These are phyloP conservation scores for Coemansia biformis DNA, from an alignment of 192 early-diverging fungal genomes.

Conservation along the genomic window DNA sequence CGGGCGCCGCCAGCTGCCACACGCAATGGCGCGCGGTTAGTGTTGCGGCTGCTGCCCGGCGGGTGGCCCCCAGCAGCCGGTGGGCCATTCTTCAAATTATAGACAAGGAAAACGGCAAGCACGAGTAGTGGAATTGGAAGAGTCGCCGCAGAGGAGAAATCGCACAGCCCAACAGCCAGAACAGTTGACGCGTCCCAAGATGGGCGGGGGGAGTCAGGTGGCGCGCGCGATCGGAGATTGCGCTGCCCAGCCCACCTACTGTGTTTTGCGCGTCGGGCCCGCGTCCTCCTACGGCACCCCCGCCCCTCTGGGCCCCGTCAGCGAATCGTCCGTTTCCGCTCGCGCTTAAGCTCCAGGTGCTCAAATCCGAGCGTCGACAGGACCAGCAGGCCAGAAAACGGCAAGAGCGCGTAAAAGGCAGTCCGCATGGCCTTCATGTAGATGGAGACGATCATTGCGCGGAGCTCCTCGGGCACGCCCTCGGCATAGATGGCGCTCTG, in stretches of 20 bases:
- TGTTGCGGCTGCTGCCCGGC: not conserved
- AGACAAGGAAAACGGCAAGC: conserved; percentile 6
- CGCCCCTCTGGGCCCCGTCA: too few species aligned
- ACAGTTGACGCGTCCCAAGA: too few species aligned
- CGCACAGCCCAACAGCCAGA: too few species aligned
- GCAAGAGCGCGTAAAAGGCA: conserved; percentile 53
- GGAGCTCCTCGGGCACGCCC: conserved; percentile 25
- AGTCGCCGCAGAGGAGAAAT: too few species aligned
- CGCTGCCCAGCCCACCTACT: too few species aligned
- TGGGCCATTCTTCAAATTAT: not conserved
- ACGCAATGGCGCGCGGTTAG: not conserved
- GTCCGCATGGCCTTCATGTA: conserved; percentile 52
- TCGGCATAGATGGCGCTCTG: conserved; percentile 42
- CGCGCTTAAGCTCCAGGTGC: conserved; percentile 36
- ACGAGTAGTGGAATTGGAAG: too few species aligned
- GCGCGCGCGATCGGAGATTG: too few species aligned
- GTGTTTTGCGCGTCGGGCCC: too few species aligned
- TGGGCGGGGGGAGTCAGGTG: too few species aligned
- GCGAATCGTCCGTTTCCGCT: conserved; percentile 34
- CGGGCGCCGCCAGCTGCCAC: not conserved
- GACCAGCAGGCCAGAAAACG: conserved; percentile 36
- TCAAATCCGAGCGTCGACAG: conserved; percentile 25
- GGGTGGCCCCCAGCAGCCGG: not conserved
- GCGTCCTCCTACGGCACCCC: too few species aligned
- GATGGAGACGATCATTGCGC: conserved; percentile 32